Base-by-base conservation (phyloP, 148 eudicot species). In the Linanthus parryae region DNA sequence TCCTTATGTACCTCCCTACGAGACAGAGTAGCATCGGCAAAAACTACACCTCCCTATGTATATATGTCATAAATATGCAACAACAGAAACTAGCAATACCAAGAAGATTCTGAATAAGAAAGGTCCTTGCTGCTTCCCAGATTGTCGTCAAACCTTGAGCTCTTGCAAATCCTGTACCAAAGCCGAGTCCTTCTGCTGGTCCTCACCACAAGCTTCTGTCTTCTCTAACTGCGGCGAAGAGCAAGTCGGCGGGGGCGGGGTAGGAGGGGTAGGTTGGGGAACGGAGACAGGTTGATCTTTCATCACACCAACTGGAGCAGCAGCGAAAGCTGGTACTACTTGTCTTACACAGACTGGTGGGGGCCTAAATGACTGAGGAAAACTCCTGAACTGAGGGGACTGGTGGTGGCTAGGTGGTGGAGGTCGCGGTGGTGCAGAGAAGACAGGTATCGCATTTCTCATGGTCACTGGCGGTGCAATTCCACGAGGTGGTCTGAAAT, bases 381-480 rank as follows among this genome's bases (percentile, higher is more conserved):
- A 63, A 44, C 57, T 38, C 58, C 51, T 64, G 15, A 57, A 41
- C 46, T 49, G 62, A 15, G 61, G 44, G 4, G 73, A 37, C n/a
- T n/a, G n/a, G n/a, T n/a, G n/a, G 33, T 58, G 81, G 40, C 58
- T 44, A 19, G 73, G 70, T 27, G 61, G 55, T 39, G 66, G 58
- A 20, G 71, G 73, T 37, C 56, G 57, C 25, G 78, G 71, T 42
- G 82, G 82, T 41, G 85, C 75, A 65, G 91, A 71, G 66, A 69
- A 83, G 43, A 67, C 80, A 35, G 85, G 91, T 37, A 79, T 59
- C 26, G 68, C 74, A 46, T 61, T 76, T 38, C 91, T 61, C 28
- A 83, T 63, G 5, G 85, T 79, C 51, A 83, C 91, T 3, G 78
- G 83, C 2, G 80, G 91, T 16, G 91, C 85, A 30, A 76, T 53